Conservation (phyloP, 1,284 basidiomycete genomes). For the Farysia itapuensis region DNA sequence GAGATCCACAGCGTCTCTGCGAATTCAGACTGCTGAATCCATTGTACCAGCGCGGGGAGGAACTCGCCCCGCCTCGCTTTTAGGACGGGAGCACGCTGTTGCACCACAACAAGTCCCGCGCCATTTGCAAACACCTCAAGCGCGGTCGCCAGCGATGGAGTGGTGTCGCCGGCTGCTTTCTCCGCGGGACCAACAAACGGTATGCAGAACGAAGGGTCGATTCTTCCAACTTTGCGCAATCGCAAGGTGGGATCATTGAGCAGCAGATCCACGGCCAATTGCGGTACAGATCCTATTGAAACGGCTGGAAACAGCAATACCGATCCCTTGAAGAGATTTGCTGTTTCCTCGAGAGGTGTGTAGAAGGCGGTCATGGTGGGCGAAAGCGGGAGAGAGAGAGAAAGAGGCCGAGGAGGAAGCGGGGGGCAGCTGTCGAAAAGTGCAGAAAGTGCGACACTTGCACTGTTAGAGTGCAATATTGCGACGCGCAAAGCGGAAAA, state of each 20-base stretch:
- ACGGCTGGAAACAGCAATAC: slow-evolving; percentile 47
- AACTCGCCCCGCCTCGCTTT: slow-evolving; percentile 17
- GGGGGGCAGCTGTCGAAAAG: slow-evolving; percentile 7
- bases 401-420: not conserved
- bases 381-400: no score
- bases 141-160: not conserved
- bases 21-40: slow-evolving; percentile 3
- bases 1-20: slow-evolving; percentile 9
- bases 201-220: slow-evolving; percentile 40
- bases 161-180: not conserved
- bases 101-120: slow-evolving; percentile 26
- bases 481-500: not conserved
- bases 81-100: slow-evolving; percentile 48
- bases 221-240: slow-evolving; percentile 26
- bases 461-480: no score
- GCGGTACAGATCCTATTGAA: slow-evolving; percentile 49
- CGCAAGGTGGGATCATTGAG: slow-evolving; percentile 20
- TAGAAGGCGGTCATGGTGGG: not conserved
- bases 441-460: no score
- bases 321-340: slow-evolving; percentile 13
- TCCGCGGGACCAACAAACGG: slow-evolving; percentile 48
- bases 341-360: not conserved
- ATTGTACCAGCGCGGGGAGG: slow-evolving; percentile 10
- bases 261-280: slow-evolving; percentile 50
- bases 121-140: slow-evolving; percentile 19